A percentile compares a stretch with the other conserved stretches of the same genome.
These are phyloP conservation scores for Arthrobotrys megalospora DNA, from an alignment of 2,329 filamentous ascomycete species.

Conservation along the genomic window DNA sequence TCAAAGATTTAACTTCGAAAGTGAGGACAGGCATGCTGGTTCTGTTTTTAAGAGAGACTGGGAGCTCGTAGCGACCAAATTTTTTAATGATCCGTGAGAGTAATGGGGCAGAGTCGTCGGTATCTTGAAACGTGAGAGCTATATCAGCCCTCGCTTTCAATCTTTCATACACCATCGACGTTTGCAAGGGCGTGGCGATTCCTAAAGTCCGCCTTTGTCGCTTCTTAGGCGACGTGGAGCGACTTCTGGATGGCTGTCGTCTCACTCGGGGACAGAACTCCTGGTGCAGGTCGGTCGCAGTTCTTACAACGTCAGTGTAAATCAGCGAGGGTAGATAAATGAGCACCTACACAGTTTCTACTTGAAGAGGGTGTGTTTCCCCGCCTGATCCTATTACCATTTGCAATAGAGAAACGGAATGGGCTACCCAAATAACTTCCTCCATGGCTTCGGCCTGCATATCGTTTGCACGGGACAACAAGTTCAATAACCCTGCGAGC, in stretches of 20 bases:
- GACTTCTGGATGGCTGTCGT: conserved; percentile 1
- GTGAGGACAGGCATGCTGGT: neutral
- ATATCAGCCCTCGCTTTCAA: conserved; percentile 14
- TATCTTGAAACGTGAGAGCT: neutral
- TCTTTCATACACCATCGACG: neutral
- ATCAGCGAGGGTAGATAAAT: neutral
- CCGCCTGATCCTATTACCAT: neutral
- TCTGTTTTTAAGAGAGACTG: neutral
- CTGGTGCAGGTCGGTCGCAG: conserved; percentile 10
- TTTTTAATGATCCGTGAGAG: neutral
- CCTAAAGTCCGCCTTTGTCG: neutral
- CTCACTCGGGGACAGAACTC: conserved; percentile 14
- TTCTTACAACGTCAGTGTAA: conserved; percentile 1
- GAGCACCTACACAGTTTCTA: conserved; percentile 1
- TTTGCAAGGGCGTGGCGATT: neutral
- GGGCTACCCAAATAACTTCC: neutral
- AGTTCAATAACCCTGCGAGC: neutral
- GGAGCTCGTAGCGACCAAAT: neutral
- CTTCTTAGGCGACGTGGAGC: neutral
- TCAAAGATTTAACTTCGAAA: conserved; percentile 3
- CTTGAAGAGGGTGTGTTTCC: neutral
- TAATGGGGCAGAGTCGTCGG: neutral
- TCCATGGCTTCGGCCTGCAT: neutral
- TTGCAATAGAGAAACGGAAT: conserved; percentile 1
- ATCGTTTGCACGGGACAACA: neutral